A percentile compares a stretch with the other conserved stretches of the same genome.
Conservation (phyloP, 164 flowering plant species). For the Saururus chinensis region DNA sequence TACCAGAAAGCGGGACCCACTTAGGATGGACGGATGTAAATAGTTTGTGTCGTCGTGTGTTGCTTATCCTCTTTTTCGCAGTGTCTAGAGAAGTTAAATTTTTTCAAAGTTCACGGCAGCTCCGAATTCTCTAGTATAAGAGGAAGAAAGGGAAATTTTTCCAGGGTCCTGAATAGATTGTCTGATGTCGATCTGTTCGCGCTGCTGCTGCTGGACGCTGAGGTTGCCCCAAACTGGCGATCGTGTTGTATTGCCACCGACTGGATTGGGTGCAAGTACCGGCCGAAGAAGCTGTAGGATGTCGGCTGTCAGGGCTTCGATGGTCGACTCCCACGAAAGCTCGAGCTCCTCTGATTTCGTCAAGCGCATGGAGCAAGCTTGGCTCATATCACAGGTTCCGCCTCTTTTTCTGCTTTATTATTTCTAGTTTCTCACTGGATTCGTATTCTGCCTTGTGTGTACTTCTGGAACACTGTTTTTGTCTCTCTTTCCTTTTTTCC, state of each 20-base stretch:
- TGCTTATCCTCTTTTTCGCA: too few species aligned
- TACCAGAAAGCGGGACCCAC: too few species aligned
- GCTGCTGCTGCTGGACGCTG: slow-evolving; percentile 3
- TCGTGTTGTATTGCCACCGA: neutral
- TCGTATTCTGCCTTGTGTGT: neutral
- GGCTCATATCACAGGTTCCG: slow-evolving; percentile 68
- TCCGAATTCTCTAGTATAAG: too few species aligned
- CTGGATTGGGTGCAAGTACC: neutral
- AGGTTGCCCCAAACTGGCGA: slow-evolving; percentile 1
- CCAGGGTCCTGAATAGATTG: neutral
- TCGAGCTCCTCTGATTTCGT: slow-evolving; percentile 61
- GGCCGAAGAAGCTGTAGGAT: slow-evolving; percentile 12
- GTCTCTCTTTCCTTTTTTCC: neutral
- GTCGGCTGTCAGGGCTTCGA: slow-evolving; percentile 37
- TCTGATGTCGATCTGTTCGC: slow-evolving; percentile 10
- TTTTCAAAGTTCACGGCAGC: too few species aligned
- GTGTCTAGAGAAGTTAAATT: too few species aligned
- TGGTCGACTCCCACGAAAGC: slow-evolving; percentile 54
- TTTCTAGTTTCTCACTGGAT: neutral
- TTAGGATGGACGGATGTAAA: too few species aligned
- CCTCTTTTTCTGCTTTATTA: neutral
- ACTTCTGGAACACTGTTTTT: neutral
- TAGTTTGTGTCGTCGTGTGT: too few species aligned
- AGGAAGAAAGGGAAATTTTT: too few species aligned
- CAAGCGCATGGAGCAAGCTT: slow-evolving; percentile 65